phyloP scores from a whole-genome alignment of 257 asterid genomes.

The Voacanga thouarsii region DNA sequence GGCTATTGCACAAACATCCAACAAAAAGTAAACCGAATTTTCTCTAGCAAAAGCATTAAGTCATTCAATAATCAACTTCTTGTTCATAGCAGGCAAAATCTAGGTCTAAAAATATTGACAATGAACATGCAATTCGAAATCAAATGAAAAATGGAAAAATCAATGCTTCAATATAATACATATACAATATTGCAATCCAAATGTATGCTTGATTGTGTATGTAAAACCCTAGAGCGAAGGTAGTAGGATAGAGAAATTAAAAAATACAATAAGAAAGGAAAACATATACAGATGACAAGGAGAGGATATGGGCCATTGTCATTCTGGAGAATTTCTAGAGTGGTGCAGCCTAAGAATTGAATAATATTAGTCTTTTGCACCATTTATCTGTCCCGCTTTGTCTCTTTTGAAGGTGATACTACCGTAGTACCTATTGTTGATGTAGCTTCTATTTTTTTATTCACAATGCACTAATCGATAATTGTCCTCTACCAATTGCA shows the following conservation, averaged over 20 bases:
- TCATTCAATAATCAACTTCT: not conserved
- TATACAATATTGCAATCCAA: not conserved
- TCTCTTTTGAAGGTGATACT: constrained; percentile 23
- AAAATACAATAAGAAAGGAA: not conserved
- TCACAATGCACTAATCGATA: not conserved
- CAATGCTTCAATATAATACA: not conserved
- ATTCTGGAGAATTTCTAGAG: constrained; percentile 82
- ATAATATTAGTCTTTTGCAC: constrained; percentile 66
- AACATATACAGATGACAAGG: constrained; percentile 70
- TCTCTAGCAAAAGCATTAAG: not conserved
- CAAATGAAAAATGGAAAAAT: not conserved
- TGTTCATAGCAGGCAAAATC: not conserved
- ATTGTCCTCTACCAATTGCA: not conserved
- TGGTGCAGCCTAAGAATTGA: constrained; percentile 75
- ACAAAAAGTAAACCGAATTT: not conserved
- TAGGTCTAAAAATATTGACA: not conserved
- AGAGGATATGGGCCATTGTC: constrained; percentile 99
- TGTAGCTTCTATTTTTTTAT: constrained; percentile 17
- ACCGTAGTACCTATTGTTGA: constrained; percentile 19
- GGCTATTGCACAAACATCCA: not conserved
- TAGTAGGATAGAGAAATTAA: not conserved
- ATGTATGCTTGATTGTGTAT: not conserved
- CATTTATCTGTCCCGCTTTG: constrained; percentile 45
- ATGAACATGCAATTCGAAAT: not conserved
- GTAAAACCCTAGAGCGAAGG: not conserved